phyloP scores from a whole-genome alignment of 352 stramenopile genomes.

The Phytophthora pseudosyringae region DNA sequence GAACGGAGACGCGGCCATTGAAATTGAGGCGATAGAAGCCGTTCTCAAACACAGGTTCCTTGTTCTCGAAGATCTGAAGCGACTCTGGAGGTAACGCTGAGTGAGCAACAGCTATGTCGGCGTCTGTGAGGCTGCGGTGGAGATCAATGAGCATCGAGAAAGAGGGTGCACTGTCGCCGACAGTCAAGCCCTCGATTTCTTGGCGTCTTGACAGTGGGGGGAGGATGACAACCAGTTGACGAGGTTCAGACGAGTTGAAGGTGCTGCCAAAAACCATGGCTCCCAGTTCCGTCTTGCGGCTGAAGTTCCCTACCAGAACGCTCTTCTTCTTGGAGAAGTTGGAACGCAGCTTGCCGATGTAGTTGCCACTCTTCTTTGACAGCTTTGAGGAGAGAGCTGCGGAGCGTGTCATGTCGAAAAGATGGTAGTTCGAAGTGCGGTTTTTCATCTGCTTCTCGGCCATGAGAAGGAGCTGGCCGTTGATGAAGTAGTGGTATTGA shows the following conservation, averaged over 20 bases:
- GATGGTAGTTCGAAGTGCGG: conserved; percentile 84
- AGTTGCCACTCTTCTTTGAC: conserved; percentile 91
- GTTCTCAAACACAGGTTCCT: conserved; percentile 76
- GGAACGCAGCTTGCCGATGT: conserved; percentile 86
- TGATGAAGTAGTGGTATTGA: conserved; percentile 73
- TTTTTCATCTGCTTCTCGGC: conserved; percentile 76
- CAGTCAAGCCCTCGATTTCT: conserved; percentile 56
- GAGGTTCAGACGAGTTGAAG: conserved; percentile 57
- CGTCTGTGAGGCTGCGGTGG: conserved; percentile 31
- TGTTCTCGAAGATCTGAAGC: conserved; percentile 72
- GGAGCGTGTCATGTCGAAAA: conserved; percentile 88
- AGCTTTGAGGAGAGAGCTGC: conserved; percentile 51
- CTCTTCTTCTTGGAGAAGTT: conserved; percentile 82
- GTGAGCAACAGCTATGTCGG: conserved; percentile 32
- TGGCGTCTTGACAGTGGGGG: conserved; percentile 55
- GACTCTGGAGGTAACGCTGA: conserved; percentile 24
- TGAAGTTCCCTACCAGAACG: conserved; percentile 72
- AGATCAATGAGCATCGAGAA: conserved; percentile 70
- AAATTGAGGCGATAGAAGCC: conserved; percentile 87
- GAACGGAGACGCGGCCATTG: conserved; percentile 74
- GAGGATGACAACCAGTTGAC: conserved; percentile 51
- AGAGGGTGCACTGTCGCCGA: conserved; percentile 46
- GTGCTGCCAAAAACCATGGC: conserved; percentile 69
- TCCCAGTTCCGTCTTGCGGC: conserved; percentile 76
- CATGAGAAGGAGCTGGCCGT: conserved; percentile 64